A percentile compares a stretch with the other conserved stretches of the same genome.
Evolutionary conservation across 1,284 basidiomycete species (phyloP).

Genomic region (Golubevia sp.): DNA sequence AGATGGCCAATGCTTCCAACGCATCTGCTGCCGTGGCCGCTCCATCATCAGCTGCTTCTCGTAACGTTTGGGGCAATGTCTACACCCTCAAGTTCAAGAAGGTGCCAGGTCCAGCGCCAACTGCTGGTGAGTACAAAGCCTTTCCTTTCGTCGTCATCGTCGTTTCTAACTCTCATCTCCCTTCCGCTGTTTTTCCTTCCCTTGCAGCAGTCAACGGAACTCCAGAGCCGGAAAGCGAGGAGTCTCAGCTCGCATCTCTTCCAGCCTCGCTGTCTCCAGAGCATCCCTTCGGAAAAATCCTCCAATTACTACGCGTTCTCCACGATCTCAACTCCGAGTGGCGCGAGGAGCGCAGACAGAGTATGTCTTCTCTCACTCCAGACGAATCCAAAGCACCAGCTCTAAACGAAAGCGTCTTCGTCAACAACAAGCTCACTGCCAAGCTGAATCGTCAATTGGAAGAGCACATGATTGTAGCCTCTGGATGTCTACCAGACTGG

Average conservation of each 20-base stretch:
- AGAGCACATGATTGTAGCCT: conserved; percentile 58
- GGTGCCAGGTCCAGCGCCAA: not conserved
- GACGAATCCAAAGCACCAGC: conserved; percentile 8
- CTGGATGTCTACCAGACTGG: conserved; percentile 49
- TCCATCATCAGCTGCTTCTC: conserved; percentile 9
- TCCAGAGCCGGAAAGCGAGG: conserved; percentile 29
- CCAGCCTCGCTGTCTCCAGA: conserved; percentile 41
- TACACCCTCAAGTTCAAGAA: conserved; percentile 1
- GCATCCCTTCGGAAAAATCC: conserved; percentile 45
- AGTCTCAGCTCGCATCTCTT: conserved; percentile 21
- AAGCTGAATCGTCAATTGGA: conserved; percentile 59
- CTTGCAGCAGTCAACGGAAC: conserved; percentile 15
- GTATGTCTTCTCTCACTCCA: not conserved
- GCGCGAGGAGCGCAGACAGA: conserved; percentile 17
- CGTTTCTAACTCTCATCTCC: not conserved
- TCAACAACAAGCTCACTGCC: conserved; percentile 59
- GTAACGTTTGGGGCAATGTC: conserved; percentile 1
- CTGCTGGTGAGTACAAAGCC: not conserved
- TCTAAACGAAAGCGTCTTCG: conserved; percentile 32
- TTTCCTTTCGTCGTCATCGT: not conserved
- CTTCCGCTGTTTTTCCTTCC: not conserved
- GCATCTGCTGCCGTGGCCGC: conserved; percentile 7
- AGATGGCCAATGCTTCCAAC: conserved; percentile 2
- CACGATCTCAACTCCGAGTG: conserved; percentile 44
- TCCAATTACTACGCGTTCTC: conserved; percentile 50